These are phyloP conservation scores for Fusarium xyrophilum DNA, from an alignment of 2,329 filamentous ascomycete genomes.

Conservation along the genomic window DNA sequence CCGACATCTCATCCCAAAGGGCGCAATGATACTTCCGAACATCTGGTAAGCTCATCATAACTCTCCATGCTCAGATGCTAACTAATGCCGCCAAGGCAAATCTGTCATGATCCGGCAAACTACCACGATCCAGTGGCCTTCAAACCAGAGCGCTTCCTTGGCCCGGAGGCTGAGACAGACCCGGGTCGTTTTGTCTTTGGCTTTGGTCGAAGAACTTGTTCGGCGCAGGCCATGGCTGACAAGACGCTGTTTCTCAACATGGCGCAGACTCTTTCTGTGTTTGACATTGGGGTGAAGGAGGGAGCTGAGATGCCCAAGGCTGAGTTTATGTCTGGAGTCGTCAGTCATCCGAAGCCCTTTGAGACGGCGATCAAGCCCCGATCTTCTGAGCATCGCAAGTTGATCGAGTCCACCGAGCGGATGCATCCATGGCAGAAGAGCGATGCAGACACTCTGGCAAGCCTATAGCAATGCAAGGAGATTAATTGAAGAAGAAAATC, in stretches of 20 bases:
- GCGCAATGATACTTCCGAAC: conserved; percentile 28
- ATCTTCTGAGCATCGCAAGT: conserved; percentile 4
- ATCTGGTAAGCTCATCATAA: conserved; percentile 17
- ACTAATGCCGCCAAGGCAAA: conserved; percentile 13
- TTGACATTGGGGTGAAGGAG: conserved; percentile 44
- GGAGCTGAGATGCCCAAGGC: not conserved
- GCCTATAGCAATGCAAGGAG: not conserved
- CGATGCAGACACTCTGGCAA: not conserved
- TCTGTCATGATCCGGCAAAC: conserved; percentile 19
- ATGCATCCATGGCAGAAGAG: conserved; percentile 27
- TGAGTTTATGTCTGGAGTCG: conserved; percentile 19
- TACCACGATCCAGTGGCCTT: conserved; percentile 22
- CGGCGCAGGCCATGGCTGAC: conserved; percentile 42
- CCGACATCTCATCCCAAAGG: conserved; percentile 34
- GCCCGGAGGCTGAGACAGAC: conserved; percentile 32
- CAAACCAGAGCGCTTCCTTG: conserved; percentile 21
- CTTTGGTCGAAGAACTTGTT: conserved; percentile 46
- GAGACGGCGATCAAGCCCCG: conserved; percentile 11
- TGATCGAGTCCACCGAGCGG: conserved; percentile 14
- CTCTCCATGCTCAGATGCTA: rapidly evolving
- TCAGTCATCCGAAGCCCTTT: conserved; percentile 26
- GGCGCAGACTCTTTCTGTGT: conserved; percentile 54
- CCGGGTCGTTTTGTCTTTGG: conserved; percentile 43
- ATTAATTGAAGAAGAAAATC: not conserved
- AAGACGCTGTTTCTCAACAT: conserved; percentile 44